phyloP scores from a whole-genome alignment of 805 yeast genomes.

The Jamesozyma spencerorum region DNA sequence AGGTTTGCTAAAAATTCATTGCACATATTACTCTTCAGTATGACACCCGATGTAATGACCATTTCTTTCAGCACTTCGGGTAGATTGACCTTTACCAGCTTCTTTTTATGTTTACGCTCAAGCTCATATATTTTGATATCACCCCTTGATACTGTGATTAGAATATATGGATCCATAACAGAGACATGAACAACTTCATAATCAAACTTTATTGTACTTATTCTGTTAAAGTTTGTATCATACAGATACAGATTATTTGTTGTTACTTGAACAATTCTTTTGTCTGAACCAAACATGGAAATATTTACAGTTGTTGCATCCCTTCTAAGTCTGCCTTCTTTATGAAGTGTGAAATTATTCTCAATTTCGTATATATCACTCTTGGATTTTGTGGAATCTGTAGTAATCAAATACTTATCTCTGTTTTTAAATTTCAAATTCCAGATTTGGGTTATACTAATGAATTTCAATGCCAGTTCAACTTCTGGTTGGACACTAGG shows the following conservation, averaged over 20 bases:
- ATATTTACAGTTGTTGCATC: constrained; percentile 58
- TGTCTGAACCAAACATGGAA: constrained; percentile 46
- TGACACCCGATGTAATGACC: constrained; percentile 62
- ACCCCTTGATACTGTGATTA: constrained; percentile 60
- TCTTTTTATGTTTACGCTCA: constrained; percentile 29
- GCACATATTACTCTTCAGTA: constrained; percentile 42
- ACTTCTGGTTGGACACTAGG: constrained; percentile 63
- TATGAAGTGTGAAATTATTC: constrained; percentile 52
- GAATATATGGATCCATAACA: constrained; percentile 51
- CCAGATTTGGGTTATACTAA: constrained; percentile 70
- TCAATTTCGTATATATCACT: constrained; percentile 61
- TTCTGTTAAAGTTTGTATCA: constrained; percentile 48
- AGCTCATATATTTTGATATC: constrained; percentile 52
- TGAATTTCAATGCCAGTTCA: constrained; percentile 59
- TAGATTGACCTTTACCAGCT: constrained; percentile 29
- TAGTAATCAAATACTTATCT: constrained; percentile 57
- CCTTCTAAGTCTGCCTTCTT: constrained; percentile 52
- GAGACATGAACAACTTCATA: constrained; percentile 57
- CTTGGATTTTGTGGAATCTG: constrained; percentile 53
- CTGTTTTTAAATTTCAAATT: constrained; percentile 39
- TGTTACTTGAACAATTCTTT: constrained; percentile 65
- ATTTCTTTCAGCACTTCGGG: constrained; percentile 35
- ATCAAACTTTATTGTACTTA: constrained; percentile 43
- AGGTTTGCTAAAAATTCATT: constrained; percentile 31
- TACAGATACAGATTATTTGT: constrained; percentile 54